Base-by-base conservation (phyloP, 768 basidiomycete species). In the Amanita brunnescens region DNA sequence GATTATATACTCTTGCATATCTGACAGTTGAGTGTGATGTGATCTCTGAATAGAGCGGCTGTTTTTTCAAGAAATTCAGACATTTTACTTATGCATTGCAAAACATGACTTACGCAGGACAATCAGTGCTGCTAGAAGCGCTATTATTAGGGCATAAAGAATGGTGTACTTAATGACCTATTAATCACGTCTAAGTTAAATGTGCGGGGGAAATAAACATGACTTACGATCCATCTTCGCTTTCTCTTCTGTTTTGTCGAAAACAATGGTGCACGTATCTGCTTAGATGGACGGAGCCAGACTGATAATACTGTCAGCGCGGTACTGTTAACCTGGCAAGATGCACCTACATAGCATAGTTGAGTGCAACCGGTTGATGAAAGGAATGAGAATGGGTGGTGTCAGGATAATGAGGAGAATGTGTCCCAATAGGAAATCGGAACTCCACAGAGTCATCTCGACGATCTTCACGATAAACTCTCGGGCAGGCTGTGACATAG, bases 401-500 rank as follows among this genome's bases (percentile, higher is more conserved):
- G 91, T 89, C 67, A 98, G 70, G 60, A 96, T 81, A 65, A 96
- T 79, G 57, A 97, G 71, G 9, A 98, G 76, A 51, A 97, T 69
- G 61, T 91, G 90, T 4, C 75, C 86, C 44, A 91, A 74, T 37
- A 97, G 69, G 74, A 97, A 96, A 71, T 98, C 96, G 6, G 91
- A 94, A 42, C 85, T 86, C 88, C 95, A 98, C 13, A 98, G 71
- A 21, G 90, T 90, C 85, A 98, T 89, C 70, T 98, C 95, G 57
- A 98, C 91, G 53, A 95, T 90, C 77, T 98, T 99, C 71, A 98
- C 94, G 51, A 98, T 80, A 63, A 88, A 96, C 75, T 98, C 96
- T 64, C 96, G 85, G 51, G 91, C 92, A 29, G 94, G 93, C 64
- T 98, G 96, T 26, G 91, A 93, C 64, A 95, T 83, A 33, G 89